These are phyloP conservation scores for Camellia japonica DNA, from an alignment of 148 eudicot genomes.

Conservation along the genomic window DNA sequence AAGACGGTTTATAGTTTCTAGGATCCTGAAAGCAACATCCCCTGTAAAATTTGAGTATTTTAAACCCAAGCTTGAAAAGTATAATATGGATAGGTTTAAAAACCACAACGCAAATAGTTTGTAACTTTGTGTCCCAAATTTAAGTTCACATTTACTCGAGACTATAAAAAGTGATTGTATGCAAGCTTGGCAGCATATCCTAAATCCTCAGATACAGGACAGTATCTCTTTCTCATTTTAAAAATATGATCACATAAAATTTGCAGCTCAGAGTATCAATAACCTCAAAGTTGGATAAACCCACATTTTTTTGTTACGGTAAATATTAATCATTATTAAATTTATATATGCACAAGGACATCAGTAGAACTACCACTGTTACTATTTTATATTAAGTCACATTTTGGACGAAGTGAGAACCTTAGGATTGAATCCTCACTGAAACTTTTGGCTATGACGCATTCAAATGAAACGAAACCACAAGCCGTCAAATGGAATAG, in stretches of 20 bases:
- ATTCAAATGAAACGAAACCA: background rate
- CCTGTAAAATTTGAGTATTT: constrained; percentile 53
- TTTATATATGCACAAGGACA: no score
- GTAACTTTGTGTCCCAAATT: background rate
- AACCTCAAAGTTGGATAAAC: background rate
- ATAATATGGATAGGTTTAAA: background rate
- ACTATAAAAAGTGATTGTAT: background rate
- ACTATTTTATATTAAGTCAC: background rate
- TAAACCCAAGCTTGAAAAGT: constrained; percentile 6
- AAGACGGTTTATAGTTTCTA: constrained; percentile 60
- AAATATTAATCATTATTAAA: no score
- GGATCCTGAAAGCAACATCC: constrained; percentile 94
- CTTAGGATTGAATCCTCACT: background rate
- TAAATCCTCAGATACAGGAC: background rate
- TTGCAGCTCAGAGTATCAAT: background rate
- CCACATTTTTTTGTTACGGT: background rate
- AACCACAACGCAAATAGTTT: background rate
- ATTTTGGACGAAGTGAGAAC: background rate
- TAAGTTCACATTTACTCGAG: background rate
- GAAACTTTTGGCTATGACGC: background rate
- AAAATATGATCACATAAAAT: background rate
- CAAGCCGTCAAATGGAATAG: background rate
- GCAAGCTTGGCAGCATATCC: background rate
- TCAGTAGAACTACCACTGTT: background rate
- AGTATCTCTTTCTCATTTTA: background rate